Percentiles rank a stretch among this genome's conserved stretches.
Conservation (phyloP, 768 basidiomycete genomes). For the Tulasnella sp. region DNA sequence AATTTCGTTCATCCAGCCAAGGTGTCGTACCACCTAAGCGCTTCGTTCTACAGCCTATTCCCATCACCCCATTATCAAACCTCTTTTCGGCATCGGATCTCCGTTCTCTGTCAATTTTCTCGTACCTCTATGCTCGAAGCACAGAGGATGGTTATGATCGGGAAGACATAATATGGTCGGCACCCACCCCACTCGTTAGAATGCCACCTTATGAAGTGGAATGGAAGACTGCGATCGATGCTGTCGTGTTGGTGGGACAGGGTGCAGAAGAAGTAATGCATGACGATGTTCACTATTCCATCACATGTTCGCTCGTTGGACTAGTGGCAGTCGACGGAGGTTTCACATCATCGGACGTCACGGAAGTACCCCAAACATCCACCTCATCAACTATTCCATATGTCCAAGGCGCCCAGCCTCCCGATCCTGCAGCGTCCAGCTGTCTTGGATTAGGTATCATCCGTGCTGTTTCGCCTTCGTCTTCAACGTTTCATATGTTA, state of each 20-base stretch:
- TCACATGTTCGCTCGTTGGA: conserved; percentile 73
- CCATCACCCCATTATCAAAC: background rate
- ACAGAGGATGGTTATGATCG: too few relatives aligned
- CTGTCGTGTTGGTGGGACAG: conserved; percentile 53
- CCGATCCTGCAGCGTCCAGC: conserved; percentile 44
- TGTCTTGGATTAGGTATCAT: conserved; percentile 72
- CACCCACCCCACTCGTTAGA: conserved; percentile 51
- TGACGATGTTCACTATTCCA: conserved; percentile 51
- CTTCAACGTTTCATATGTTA: conserved; percentile 49
- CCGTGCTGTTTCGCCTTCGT: conserved; percentile 36
- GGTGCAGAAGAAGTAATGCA: conserved; percentile 68
- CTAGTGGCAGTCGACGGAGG: conserved; percentile 45
- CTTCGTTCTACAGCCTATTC: background rate
- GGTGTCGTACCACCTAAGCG: background rate
- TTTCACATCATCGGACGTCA: conserved; percentile 26
- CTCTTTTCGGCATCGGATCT: conserved; percentile 46
- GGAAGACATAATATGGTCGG: conserved; percentile 50
- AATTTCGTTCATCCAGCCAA: background rate
- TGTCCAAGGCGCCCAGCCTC: conserved; percentile 39
- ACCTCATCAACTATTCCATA: conserved; percentile 37
- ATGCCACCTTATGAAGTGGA: conserved; percentile 61
- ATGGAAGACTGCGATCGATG: conserved; percentile 41
- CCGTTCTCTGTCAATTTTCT: conserved; percentile 53
- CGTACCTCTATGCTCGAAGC: conserved; percentile 54
- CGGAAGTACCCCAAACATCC: background rate